Base-by-base conservation (phyloP, 306 rosid genomes). In the Pyrus betulifolia region DNA sequence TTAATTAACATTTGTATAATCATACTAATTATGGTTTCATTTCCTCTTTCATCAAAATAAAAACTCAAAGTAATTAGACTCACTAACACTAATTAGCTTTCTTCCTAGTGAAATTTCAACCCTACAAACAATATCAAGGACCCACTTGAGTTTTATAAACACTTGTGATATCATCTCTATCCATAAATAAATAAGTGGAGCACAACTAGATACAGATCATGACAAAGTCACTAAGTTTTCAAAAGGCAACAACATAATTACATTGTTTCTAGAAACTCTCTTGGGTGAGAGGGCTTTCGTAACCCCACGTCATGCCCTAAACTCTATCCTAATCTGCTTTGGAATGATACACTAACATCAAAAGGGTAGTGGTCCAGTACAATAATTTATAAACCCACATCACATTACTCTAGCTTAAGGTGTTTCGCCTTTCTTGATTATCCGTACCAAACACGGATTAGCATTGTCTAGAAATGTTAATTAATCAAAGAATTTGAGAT, bases 401-500 rank as follows among this genome's bases (percentile, higher is more conserved):
- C 69, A 65, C 65, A 84, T 86, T 82, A 60, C 76, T 61, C 45
- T 62, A 70, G 70, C 42, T 64, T 17, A 66, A 46, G 52, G 54
- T 40, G 46, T 45, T 35, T 66, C 75, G 33, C 82, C 73, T 77
- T 77, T 77, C 46, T 61, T 80, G 82, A 51, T 62, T 38, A 63
- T 85, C 84, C 88, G 87, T 84, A 84, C 90, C 13, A 54, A 57
- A 76, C 87, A 71, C 69, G 87, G 88, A 71, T 84, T 70, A 66
- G 73, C 22, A 28, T 63, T 8, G n/a, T 15, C 61, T 19, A 55
- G 10, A n/a, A 55, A n/a, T 55, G 25, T 55, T 55, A 86, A 15
- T 49, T 49, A 15, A 49, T 49, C 55, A 17, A 15, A 49, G 21
- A 49, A 49, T 49, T 21, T 17, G 55, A 49, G 55, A 49, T 49